Base-by-base conservation (phyloP, 2,329 filamentous ascomycete genomes). In the Beauveria bassiana region DNA sequence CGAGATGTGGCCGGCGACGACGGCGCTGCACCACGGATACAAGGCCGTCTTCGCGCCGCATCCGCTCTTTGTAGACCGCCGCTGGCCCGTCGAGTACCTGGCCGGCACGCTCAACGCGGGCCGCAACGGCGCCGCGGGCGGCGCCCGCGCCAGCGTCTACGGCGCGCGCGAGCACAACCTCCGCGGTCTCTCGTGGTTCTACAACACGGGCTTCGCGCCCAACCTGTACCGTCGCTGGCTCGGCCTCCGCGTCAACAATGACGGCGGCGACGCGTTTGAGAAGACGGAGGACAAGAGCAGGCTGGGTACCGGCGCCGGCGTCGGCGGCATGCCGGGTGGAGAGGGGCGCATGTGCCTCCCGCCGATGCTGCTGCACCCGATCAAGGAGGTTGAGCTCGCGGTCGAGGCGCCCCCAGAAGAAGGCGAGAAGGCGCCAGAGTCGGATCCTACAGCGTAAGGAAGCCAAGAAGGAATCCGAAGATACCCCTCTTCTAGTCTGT, bases 41-140 rank as follows among this genome's bases (percentile, higher is more conserved):
- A 98, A 97, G 77, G 92, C 91, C 43, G 92, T 97, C 16, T 96
- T 89, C 66, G 91, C 87, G 2, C 93, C 93, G 1, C 93, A 98
- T 69, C 91, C 93, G 1, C 82, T 96, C 61, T 98, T 89, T 71
- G 85, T 93, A 18, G 93, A 96, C 74, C 87, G 93, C 61, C 83
- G 86, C 68, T 98, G 93, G 93, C 92, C 92, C 0, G 82, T 84
- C 2, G 82, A 85, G 58, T 92, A 92, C 70, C 83, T 95, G 64
- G 88, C 91, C 42, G 82, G 83, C 42, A 86, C 90, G 1, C 90
- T 93, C 76, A 97, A 98, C 72, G 88, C 83, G 24, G 90, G 90
- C 22, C 81, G 82, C 40, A 89, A 91, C 70, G 89, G 89, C 16
- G 86, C 88, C 0, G 85, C 85, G 1, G 90, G 91, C n/a, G 90